Evolutionary conservation across 225 moss, liverwort and hornwort species (phyloP), one percentile per base, ranked within the genome.

Genomic region (Thuidium tamariscinum): DNA sequence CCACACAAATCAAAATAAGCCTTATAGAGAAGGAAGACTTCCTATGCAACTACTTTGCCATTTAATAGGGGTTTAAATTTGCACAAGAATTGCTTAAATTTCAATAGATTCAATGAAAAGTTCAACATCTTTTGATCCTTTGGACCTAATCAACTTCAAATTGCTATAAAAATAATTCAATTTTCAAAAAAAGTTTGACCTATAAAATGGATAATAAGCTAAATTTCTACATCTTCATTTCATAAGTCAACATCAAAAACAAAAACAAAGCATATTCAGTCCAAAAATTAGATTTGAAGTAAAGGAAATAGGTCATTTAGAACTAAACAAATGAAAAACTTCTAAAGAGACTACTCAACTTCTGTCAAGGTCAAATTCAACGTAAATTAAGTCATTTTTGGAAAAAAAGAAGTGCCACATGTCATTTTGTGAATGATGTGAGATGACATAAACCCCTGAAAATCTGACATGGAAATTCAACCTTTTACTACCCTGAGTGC

Each of bases 81-180:
- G 27, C 26, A 13, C 0, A 26, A 27, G 26, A 42, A 42, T 3
- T 0, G 0, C 5, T 27, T 44, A 0, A 5, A 13, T 9, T 71
- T 44, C 16, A 44, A 16, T 27, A 27, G 1, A 16, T 71, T 44
- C 9, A 44, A 44, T 44, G 6, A 17, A 42, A 44, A 10, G 29
- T 71, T 29, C 16, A 10, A 44, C 17, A 29, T 17, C 29, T 25
- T 42, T 29, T 9, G 3, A 1, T 29, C 16, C 16, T 44, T 29
- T 3, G 29, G 1, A n/a, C n/a, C 44, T 0, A 44, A 5, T 27
- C 16, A 44, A 44, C 2, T 71, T 71, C 9, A 26, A 26, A 9
- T 69, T 41, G 1, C 5, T 8, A 8, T 16, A 7, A 8, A 15
- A 70, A 69, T 6, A 21, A 22, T 7, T 13, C 23, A 39, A 26